Evolutionary conservation across 768 basidiomycete genomes (phyloP), one percentile per base, ranked within the genome.

Genomic region (Boletus rubescentipes): DNA sequence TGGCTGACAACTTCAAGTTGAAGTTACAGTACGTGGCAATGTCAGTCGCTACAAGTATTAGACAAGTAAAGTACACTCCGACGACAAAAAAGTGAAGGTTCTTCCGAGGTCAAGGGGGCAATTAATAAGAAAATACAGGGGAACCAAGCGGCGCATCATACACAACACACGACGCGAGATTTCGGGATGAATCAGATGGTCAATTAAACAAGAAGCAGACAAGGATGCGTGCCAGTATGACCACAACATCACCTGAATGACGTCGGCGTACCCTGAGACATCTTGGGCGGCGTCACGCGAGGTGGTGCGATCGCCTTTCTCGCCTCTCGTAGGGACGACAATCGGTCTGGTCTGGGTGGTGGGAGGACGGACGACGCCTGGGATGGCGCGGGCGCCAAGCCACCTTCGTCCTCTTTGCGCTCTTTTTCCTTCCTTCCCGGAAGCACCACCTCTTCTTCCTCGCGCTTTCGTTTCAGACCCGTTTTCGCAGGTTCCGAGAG

Each of bases 381-480:
- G 5, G 58, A 43, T 29, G 26, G 57, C 15, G 5, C 26, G 1
- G 39, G 48, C 2, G 36, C 30, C 1, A 36, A 14, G 30, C n/a
- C 20, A 1, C 34, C 42, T 2, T 35, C 53, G 0, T 43, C 64
- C 23, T 35, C 44, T 48, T 55, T 61, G 8, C 44, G 60, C 0
- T 54, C 68, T 55, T 65, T 68, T 0, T 46, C 56, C 14, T 61
- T 56, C 38, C 58, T 57, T 4, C 3, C 23, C 1, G 54, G 10
- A 2, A 60, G 21, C 14, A 2, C 42, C 0, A 49, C 53, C 0
- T 57, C 62, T 2, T 61, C 66, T 4, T 58, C 64, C 37, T 68
- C 70, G 34, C 69, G 32, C 53, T 70, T 72, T 20, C 69, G 48
- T 31, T 70, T 70, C 0, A 35, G 1, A 3, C 55, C 60, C 3